Evolutionary conservation across 1,284 basidiomycete genomes (phyloP).

Genomic region (Sphaerobolus stellatus): DNA sequence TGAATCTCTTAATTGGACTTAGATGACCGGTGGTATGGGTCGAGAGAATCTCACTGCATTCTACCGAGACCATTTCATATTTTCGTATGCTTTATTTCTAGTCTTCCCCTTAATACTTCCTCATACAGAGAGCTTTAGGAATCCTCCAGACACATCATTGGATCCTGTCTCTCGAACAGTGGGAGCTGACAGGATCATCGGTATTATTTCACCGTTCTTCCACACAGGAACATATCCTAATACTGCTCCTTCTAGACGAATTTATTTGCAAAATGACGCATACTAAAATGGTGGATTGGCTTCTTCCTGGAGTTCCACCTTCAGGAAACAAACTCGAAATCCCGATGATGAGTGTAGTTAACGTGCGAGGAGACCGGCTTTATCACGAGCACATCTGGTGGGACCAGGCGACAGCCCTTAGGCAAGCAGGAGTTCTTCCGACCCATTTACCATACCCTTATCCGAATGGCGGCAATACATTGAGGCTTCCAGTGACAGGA

Average conservation of each 20-base stretch:
- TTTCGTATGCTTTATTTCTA: conserved; percentile 29
- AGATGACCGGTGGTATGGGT: conserved; percentile 57
- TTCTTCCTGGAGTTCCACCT: conserved; percentile 51
- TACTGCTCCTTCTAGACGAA: conserved; percentile 32
- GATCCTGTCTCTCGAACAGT: conserved; percentile 51
- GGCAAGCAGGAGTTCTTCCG: conserved; percentile 9
- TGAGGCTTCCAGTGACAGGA: conserved; percentile 9
- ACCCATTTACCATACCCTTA: conserved; percentile 5
- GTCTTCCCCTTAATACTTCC: conserved; percentile 14
- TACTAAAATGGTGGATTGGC: conserved; percentile 44
- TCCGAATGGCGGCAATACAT: not conserved
- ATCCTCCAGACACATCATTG: conserved; percentile 44
- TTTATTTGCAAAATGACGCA: conserved; percentile 50
- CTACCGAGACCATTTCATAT: conserved; percentile 40
- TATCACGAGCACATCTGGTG: conserved; percentile 36
- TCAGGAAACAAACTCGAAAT: conserved; percentile 48
- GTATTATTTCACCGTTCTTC: too few relatives aligned
- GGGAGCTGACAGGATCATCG: conserved; percentile 48
- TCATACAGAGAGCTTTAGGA: conserved; percentile 18
- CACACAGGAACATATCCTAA: not conserved
- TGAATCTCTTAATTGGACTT: conserved; percentile 19
- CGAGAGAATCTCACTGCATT: conserved; percentile 49
- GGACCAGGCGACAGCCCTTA: conserved; percentile 14
- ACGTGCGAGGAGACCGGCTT: conserved; percentile 52
- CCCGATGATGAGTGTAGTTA: conserved; percentile 56